Evolutionary conservation across 345 rosid species (phyloP).

Genomic region (Brassica juncea): DNA sequence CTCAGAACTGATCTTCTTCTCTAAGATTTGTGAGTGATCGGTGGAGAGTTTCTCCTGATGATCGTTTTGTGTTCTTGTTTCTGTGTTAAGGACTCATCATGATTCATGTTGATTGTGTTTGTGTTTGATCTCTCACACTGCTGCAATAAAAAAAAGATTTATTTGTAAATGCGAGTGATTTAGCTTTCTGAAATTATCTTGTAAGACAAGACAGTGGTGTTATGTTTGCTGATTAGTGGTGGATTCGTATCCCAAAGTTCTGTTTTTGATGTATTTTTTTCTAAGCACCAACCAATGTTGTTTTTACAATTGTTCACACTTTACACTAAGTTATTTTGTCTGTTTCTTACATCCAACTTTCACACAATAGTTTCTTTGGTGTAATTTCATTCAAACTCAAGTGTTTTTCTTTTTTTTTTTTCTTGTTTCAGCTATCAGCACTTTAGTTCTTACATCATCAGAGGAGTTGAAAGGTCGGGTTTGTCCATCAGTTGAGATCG

Average conservation of each 20-base stretch:
- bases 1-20: neutral
- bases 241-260: constrained; percentile 13
- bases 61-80: neutral
- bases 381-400: no score
- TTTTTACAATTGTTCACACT: no score
- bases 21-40: no score
- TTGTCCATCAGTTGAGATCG: neutral
- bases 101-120: constrained; percentile 11
- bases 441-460: no score
- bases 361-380: no score
- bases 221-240: constrained; percentile 23
- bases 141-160: neutral
- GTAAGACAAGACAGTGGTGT: neutral
- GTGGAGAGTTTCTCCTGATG: neutral
- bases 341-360: no score
- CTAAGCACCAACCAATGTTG: no score
- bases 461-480: neutral
- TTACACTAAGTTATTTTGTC: no score
- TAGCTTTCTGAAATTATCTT: constrained; percentile 17
- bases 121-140: constrained; percentile 21
- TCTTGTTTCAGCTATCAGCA: no score
- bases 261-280: no score
- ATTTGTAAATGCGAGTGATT: constrained; percentile 4
- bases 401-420: no score
- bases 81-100: neutral